These are phyloP conservation scores for Bacidia rubella DNA, from an alignment of 495 filamentous ascomycete species.

Conservation along the genomic window DNA sequence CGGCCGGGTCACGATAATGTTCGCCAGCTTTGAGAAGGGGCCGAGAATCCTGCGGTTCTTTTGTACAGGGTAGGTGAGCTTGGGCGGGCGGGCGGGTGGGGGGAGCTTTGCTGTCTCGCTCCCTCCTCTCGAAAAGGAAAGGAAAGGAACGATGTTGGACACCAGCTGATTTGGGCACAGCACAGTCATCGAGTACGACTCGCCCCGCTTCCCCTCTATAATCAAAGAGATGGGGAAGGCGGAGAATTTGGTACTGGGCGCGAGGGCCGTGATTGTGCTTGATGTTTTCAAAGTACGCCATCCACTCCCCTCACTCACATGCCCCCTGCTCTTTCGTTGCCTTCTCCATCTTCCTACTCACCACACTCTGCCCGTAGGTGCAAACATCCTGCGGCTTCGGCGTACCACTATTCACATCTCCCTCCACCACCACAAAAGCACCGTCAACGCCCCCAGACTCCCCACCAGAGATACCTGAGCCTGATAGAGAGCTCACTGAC, in stretches of 20 bases:
- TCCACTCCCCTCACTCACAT: not conserved
- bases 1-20: conserved; percentile 55
- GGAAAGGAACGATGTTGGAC: too few relatives aligned
- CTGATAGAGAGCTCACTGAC: conserved; percentile 16
- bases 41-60: conserved; percentile 62
- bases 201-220: conserved; percentile 31
- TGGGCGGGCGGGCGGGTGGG: too few relatives aligned
- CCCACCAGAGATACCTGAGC: not conserved
- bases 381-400: conserved; percentile 47
- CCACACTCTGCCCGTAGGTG: conserved; percentile 21
- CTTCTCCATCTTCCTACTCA: not conserved
- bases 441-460: conserved; percentile 6
- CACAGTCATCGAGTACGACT: conserved; percentile 44
- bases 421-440: conserved; percentile 16
- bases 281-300: conserved; percentile 50
- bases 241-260: conserved; percentile 29
- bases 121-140: not conserved
- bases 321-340: not conserved
- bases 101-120: not conserved
- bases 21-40: conserved; percentile 49
- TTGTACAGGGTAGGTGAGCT: conserved; percentile 38
- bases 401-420: conserved; percentile 31
- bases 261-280: conserved; percentile 49
- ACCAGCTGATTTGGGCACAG: not conserved
- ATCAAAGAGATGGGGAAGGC: conserved; percentile 28